Conservation (phyloP, 371 early-diverging fungal species). For the Lichtheimia ramosa region DNA sequence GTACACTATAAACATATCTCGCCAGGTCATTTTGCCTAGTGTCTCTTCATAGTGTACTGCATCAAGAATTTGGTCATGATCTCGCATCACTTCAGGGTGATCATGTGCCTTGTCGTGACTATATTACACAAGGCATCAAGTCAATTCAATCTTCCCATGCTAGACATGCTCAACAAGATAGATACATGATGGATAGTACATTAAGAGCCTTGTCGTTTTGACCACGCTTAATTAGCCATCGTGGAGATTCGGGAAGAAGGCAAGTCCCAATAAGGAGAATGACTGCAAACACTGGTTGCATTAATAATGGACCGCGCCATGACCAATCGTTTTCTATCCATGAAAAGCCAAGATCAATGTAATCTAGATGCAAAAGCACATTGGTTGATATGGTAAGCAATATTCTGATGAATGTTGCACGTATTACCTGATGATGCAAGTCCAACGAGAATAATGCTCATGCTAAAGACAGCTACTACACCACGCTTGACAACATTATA, state of each 20-base stretch:
- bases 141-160: too few relatives aligned
- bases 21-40: slow-evolving; percentile 66
- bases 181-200: slow-evolving; percentile 66
- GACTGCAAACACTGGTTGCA: slow-evolving; percentile 44
- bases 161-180: too few relatives aligned
- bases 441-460: slow-evolving; percentile 42
- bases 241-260: slow-evolving; percentile 54
- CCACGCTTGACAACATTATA: slow-evolving; percentile 20
- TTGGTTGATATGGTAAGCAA: too few relatives aligned
- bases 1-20: slow-evolving; percentile 62
- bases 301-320: slow-evolving; percentile 43
- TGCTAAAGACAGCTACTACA: slow-evolving; percentile 35
- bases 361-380: slow-evolving; percentile 12
- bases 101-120: slow-evolving; percentile 45
- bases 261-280: slow-evolving; percentile 43
- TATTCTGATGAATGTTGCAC: too few relatives aligned
- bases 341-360: slow-evolving; percentile 39
- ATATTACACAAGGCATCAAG: too few relatives aligned
- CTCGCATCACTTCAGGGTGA: slow-evolving; percentile 58
- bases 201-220: slow-evolving; percentile 54
- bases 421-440: slow-evolving; percentile 23
- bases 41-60: slow-evolving; percentile 65
- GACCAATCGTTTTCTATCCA: slow-evolving; percentile 30
- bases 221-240: slow-evolving; percentile 45
- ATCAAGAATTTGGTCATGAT: slow-evolving; percentile 72